Evolutionary conservation across 2,329 filamentous ascomycete species (phyloP).

Genomic region (Drechmeria coniospora): DNA sequence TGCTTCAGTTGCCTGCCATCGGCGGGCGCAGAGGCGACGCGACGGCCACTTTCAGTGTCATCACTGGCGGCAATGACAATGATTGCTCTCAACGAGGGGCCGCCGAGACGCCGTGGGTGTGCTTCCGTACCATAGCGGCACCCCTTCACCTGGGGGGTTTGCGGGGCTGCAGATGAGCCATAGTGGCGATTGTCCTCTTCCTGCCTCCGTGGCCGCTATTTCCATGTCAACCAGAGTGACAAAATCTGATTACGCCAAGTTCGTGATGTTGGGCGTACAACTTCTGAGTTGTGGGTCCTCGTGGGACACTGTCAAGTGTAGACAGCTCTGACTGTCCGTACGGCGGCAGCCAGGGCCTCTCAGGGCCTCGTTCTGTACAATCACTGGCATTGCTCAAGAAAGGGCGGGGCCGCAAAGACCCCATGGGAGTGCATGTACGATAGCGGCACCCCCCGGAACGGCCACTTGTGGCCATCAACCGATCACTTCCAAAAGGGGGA

Average conservation of each 20-base stretch:
- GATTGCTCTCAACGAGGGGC: background rate
- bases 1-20: too few species aligned
- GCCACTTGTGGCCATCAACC: too few species aligned
- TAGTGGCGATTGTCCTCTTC: background rate
- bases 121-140: background rate
- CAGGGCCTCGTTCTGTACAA: background rate
- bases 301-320: too few species aligned
- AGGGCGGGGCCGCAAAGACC: too few species aligned
- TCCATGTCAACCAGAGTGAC: background rate
- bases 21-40: background rate
- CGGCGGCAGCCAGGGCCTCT: background rate
- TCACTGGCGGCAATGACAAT: background rate
- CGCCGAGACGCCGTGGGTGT: background rate
- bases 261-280: background rate
- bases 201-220: background rate
- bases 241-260: background rate
- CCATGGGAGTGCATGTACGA: too few species aligned
- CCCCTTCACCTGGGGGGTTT: background rate
- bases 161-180: background rate
- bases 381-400: background rate
- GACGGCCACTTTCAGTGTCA: background rate
- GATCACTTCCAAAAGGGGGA: background rate
- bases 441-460: too few species aligned
- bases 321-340: background rate
- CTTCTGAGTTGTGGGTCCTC: background rate